Evolutionary conservation across 1,284 basidiomycete species (phyloP).

Genomic region (Pyrrhoderma noxium): DNA sequence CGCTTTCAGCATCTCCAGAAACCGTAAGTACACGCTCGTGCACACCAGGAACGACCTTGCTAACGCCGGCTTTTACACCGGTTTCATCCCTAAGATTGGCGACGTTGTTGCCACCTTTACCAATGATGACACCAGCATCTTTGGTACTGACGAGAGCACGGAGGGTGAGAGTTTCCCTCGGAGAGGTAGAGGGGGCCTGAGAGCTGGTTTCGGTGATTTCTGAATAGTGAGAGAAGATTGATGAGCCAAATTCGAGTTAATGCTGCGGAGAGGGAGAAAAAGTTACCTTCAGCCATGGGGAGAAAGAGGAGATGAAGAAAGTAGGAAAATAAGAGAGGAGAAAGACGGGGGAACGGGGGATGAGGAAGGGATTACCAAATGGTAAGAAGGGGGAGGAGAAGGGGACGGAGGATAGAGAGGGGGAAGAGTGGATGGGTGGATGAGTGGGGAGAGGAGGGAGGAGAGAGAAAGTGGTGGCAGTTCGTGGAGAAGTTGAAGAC

Average conservation of each 20-base stretch:
- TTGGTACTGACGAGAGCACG: slow-evolving; percentile 93
- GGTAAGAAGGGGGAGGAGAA: slow-evolving; percentile 24
- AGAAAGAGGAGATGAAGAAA: slow-evolving; percentile 26
- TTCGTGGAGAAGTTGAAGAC: slow-evolving; percentile 1
- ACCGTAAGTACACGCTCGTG: slow-evolving; percentile 96
- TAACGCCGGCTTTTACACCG: slow-evolving; percentile 96
- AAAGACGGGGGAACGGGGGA: slow-evolving; percentile 26
- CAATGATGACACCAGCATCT: slow-evolving; percentile 95
- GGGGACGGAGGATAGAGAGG: background rate
- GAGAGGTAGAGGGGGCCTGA: slow-evolving; percentile 55
- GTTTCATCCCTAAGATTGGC: slow-evolving; percentile 92
- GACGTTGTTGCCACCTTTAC: slow-evolving; percentile 94
- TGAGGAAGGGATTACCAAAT: slow-evolving; percentile 27
- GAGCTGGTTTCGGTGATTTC: slow-evolving; percentile 30
- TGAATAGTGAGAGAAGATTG: background rate
- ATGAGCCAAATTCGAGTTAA: background rate
- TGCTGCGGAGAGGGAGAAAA: background rate
- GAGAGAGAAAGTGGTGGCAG: slow-evolving; percentile 10
- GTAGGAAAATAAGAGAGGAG: slow-evolving; percentile 21
- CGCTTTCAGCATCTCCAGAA: slow-evolving; percentile 83
- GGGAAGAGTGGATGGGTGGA: background rate
- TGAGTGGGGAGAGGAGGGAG: slow-evolving; percentile 8
- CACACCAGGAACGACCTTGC: slow-evolving; percentile 95
- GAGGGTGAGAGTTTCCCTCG: slow-evolving; percentile 73
- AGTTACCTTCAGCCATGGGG: slow-evolving; percentile 14